Percentiles rank a stretch among this genome's conserved stretches.
Evolutionary conservation across 208 protist genomes (phyloP).

Genomic region (Zelonia costaricensis): DNA sequence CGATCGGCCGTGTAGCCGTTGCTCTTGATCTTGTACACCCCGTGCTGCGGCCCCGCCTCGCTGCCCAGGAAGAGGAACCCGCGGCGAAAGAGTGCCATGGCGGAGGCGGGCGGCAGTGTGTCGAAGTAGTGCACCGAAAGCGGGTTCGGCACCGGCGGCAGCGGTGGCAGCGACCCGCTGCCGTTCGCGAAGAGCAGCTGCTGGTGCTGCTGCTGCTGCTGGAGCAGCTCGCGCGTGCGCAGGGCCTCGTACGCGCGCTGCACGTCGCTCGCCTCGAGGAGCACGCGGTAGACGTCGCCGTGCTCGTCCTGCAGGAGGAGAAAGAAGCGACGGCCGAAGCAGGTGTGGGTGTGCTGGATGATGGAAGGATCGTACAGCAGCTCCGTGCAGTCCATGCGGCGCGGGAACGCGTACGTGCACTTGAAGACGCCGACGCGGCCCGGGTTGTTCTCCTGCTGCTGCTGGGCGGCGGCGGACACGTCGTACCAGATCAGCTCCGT

Average conservation of each 20-base stretch:
- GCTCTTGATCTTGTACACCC: slow-evolving; percentile 90
- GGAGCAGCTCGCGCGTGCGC: slow-evolving; percentile 33
- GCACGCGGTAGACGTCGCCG: slow-evolving; percentile 98
- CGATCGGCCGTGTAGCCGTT: slow-evolving; percentile 76
- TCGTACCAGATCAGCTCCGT: slow-evolving; percentile 95
- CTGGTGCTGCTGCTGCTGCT: slow-evolving; percentile 22
- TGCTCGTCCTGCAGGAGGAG: slow-evolving; percentile 96
- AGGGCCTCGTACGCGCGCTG: slow-evolving; percentile 81
- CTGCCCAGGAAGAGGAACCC: slow-evolving; percentile 97
- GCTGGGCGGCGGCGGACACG: slow-evolving; percentile 38
- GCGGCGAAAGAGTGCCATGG: slow-evolving; percentile 91
- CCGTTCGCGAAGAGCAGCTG: slow-evolving; percentile 8
- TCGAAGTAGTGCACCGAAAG: slow-evolving; percentile 97
- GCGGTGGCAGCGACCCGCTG: not conserved
- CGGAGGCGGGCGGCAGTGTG: slow-evolving; percentile 91
- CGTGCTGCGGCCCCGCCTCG: slow-evolving; percentile 95
- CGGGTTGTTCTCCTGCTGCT: slow-evolving; percentile 5
- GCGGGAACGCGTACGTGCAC: slow-evolving; percentile 71
- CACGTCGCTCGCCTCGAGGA: slow-evolving; percentile 62
- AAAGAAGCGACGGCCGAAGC: slow-evolving; percentile 93
- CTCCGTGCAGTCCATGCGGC: slow-evolving; percentile 78
- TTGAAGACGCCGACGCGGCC: slow-evolving; percentile 64
- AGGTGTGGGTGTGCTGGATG: slow-evolving; percentile 71
- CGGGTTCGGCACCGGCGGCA: slow-evolving; percentile 48
- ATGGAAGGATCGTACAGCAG: slow-evolving; percentile 91